phyloP scores from a whole-genome alignment of 2,329 filamentous ascomycete genomes.

The Hypoxylon rubiginosum region DNA sequence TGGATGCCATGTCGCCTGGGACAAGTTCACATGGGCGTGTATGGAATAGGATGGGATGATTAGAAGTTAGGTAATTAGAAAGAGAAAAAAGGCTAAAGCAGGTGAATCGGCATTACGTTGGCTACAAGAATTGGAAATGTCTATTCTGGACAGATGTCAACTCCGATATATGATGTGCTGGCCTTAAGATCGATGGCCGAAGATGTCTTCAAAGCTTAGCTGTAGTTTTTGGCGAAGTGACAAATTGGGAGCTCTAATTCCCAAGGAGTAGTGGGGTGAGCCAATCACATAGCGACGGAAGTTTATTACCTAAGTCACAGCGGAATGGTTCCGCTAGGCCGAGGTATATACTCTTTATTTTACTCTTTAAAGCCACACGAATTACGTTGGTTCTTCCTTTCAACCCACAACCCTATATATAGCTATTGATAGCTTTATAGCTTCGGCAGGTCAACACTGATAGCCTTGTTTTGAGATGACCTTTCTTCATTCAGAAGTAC shows the following conservation, averaged over 20 bases:
- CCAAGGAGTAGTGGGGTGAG: neutral
- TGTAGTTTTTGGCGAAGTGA: conserved; percentile 8
- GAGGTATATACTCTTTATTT: neutral
- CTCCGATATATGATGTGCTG: conserved; percentile 39
- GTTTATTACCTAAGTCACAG: neutral
- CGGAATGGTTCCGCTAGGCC: conserved; percentile 4
- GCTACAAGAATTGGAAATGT: conserved; percentile 5
- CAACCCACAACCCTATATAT: conserved; percentile 7
- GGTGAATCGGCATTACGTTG: conserved; percentile 24
- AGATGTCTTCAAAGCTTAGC: conserved; percentile 16
- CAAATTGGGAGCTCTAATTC: too few relatives aligned
- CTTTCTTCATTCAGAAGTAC: conserved; percentile 3
- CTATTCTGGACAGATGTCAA: conserved; percentile 38
- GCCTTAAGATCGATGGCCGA: conserved; percentile 5
- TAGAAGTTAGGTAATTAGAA: neutral
- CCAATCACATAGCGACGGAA: conserved; percentile 17
- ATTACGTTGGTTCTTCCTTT: neutral
- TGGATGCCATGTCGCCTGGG: conserved; percentile 49
- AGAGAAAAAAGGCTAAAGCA: conserved; percentile 3
- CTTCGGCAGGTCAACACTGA: too few relatives aligned
- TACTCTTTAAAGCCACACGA: neutral
- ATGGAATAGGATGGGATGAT: conserved; percentile 1
- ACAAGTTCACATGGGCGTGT: conserved; percentile 1
- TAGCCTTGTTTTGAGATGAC: neutral
- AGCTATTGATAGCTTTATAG: too few relatives aligned